These are phyloP conservation scores for Eucalyptus cloeziana DNA, from an alignment of 345 rosid genomes.

Conservation along the genomic window DNA sequence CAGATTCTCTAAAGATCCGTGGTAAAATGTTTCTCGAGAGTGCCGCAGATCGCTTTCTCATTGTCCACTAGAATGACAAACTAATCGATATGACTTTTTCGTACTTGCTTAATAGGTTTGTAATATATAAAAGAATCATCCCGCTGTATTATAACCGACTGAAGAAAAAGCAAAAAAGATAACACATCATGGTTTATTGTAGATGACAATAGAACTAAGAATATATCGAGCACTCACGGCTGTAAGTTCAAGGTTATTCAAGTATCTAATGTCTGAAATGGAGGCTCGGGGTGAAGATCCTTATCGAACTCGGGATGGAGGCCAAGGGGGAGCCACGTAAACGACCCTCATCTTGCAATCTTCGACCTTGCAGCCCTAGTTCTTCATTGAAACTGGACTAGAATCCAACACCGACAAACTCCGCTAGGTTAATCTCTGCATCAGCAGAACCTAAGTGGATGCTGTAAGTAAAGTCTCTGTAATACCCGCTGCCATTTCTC, in stretches of 20 bases:
- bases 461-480: background rate
- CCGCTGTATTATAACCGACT: background rate
- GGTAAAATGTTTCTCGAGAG: background rate
- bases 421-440: background rate
- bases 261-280: constrained; percentile 43
- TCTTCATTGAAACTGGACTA: constrained; percentile 58
- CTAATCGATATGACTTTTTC: background rate
- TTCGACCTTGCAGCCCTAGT: constrained; percentile 43
- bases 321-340: constrained; percentile 67
- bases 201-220: background rate
- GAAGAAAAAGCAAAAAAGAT: background rate
- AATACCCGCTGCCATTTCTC: constrained; percentile 47
- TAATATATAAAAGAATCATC: constrained; percentile 7
- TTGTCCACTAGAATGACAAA: background rate
- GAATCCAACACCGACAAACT: background rate
- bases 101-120: background rate
- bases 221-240: constrained; percentile 30
- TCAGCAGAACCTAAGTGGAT: background rate
- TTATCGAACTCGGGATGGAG: constrained; percentile 71
- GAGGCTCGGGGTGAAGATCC: constrained; percentile 69
- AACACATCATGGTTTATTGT: background rate
- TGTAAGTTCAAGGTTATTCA: constrained; percentile 31
- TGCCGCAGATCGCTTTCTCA: background rate
- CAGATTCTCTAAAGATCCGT: background rate
- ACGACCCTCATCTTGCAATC: constrained; percentile 74